Percentiles rank a stretch among this genome's conserved stretches.
Conservation (phyloP, 1,284 basidiomycete genomes). For the Mycena citricolor region DNA sequence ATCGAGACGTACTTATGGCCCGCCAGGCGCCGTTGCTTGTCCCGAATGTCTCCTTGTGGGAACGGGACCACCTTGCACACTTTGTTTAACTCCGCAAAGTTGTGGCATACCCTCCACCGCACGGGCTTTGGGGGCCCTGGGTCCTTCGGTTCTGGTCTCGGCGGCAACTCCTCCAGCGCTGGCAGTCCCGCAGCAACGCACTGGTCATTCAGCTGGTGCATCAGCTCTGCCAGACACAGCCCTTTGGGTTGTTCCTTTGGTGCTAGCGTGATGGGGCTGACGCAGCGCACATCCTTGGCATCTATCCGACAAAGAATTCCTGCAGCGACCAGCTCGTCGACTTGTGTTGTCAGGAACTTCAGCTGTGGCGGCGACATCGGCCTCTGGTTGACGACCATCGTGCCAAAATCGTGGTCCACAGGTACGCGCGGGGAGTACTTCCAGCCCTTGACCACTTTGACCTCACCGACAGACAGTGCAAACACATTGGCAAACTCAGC, state of each 20-base stretch:
- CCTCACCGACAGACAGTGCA: constrained; percentile 32
- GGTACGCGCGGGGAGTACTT: constrained; percentile 27
- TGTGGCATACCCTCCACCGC: constrained; percentile 38
- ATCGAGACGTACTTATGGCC: constrained; percentile 33
- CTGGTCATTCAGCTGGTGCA: constrained; percentile 8
- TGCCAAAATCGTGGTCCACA: constrained; percentile 22
- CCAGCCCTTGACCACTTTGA: constrained; percentile 25
- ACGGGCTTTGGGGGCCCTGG: not conserved
- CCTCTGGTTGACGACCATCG: constrained; percentile 27
- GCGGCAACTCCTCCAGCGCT: constrained; percentile 7
- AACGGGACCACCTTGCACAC: constrained; percentile 27
- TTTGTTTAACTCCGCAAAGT: constrained; percentile 28
- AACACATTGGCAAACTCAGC: constrained; percentile 31
- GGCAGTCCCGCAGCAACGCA: constrained; percentile 26
- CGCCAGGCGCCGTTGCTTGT: constrained; percentile 33
- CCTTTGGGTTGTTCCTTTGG: constrained; percentile 26
- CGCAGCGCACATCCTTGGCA: constrained; percentile 10
- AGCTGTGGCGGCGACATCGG: constrained; percentile 32
- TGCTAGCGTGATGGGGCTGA: constrained; percentile 11
- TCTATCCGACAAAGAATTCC: constrained; percentile 4
- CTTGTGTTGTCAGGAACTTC: constrained; percentile 28
- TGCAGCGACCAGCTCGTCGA: constrained; percentile 35
- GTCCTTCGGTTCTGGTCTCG: no score
- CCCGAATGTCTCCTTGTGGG: constrained; percentile 35
- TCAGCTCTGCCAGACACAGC: constrained; percentile 3